Conservation (phyloP, 2,329 filamentous ascomycete species). For the Thielaviopsis cerberus region DNA sequence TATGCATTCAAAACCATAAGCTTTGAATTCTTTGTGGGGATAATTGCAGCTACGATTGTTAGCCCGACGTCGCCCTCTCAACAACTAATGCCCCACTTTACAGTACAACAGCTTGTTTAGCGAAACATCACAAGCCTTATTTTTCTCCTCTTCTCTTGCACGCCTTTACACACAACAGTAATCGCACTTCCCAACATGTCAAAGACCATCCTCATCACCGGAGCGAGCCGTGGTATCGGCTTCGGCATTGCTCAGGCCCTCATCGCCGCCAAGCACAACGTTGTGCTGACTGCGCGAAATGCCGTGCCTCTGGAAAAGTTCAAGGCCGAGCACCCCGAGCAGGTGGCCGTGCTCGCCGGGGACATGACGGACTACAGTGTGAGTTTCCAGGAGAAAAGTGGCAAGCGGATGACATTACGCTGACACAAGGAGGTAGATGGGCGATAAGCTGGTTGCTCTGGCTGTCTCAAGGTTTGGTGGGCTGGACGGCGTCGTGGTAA, state of each 20-base stretch:
- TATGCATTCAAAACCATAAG: background rate
- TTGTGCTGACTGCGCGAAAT: constrained; percentile 40
- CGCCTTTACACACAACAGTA: constrained; percentile 30
- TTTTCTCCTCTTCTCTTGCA: background rate
- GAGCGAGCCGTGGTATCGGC: constrained; percentile 45
- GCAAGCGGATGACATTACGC: background rate
- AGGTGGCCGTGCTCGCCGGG: constrained; percentile 36
- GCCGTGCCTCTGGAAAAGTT: constrained; percentile 29
- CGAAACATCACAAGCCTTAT: background rate
- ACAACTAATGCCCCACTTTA: background rate
- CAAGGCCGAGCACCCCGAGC: constrained; percentile 30
- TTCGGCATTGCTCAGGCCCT: constrained; percentile 35
- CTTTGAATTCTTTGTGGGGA: background rate
- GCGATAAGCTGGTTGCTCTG: constrained; percentile 42
- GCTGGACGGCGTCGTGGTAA: constrained; percentile 69
- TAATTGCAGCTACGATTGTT: background rate
- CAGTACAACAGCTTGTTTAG: background rate
- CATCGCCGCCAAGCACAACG: constrained; percentile 34
- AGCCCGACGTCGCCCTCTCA: background rate
- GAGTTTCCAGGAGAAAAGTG: constrained; percentile 9
- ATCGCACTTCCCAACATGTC: constrained; percentile 40
- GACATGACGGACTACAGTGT: constrained; percentile 38
- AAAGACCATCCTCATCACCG: constrained; percentile 53
- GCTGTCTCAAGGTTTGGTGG: constrained; percentile 49
- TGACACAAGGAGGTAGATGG: background rate